These are phyloP conservation scores for Trichomonas gallinae DNA, from an alignment of 208 protist species.

Conservation along the genomic window DNA sequence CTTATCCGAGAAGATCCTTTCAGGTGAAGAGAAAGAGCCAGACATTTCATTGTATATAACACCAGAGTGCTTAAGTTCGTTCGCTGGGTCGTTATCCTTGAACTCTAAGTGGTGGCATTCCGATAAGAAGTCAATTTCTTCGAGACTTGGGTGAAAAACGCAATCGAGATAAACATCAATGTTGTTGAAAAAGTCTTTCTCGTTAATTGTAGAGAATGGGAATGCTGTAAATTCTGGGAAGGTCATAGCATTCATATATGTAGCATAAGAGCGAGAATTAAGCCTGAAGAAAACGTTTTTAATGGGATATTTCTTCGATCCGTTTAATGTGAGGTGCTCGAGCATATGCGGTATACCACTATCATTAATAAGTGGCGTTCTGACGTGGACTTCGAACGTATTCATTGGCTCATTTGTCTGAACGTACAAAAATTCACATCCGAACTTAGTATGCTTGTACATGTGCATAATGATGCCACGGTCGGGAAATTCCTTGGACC, in stretches of 20 bases:
- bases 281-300: conserved; percentile 41
- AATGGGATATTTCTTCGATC: conserved; percentile 36
- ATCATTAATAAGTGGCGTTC: conserved; percentile 31
- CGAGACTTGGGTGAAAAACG: conserved; percentile 38
- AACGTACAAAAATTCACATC: background rate
- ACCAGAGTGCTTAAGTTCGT: conserved; percentile 32
- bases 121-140: conserved; percentile 24
- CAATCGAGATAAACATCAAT: conserved; percentile 45
- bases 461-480: too few species aligned
- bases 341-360: conserved; percentile 41
- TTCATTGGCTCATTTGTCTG: conserved; percentile 27
- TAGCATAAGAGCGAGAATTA: conserved; percentile 36
- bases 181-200: conserved; percentile 43
- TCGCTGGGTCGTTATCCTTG: background rate
- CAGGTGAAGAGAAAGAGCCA: conserved; percentile 28
- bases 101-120: conserved; percentile 30
- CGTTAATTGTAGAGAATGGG: conserved; percentile 31
- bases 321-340: conserved; percentile 44
- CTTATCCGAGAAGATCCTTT: background rate
- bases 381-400: conserved; percentile 31
- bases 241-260: conserved; percentile 47
- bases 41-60: conserved; percentile 48
- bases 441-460: background rate
- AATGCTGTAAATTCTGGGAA: conserved; percentile 36
- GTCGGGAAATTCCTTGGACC: too few species aligned